Evolutionary conservation across 768 basidiomycete species (phyloP).

Genomic region (Termitomyces sp.): DNA sequence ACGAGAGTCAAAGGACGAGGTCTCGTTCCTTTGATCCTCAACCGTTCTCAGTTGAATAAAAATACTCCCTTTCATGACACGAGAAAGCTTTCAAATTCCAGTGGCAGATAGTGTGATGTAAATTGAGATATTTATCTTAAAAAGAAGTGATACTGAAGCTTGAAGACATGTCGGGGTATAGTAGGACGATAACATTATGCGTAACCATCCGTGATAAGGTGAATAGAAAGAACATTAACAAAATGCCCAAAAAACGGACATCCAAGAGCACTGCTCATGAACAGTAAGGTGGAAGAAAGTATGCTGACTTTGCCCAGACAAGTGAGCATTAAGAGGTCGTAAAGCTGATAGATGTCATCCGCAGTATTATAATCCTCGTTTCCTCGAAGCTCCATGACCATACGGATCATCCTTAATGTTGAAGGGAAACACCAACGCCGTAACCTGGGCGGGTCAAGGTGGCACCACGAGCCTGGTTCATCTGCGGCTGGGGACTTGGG

Average conservation of each 20-base stretch:
- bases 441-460: constrained; percentile 46
- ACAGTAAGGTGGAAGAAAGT: constrained; percentile 12
- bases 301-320: constrained; percentile 7
- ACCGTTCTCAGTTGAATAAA: background rate
- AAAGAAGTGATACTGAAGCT: background rate
- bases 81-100: background rate
- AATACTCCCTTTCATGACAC: background rate
- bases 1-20: constrained; percentile 12
- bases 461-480: constrained; percentile 48
- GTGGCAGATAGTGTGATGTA: background rate
- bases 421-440: constrained; percentile 55
- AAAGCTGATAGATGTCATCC: constrained; percentile 5
- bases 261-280: constrained; percentile 24
- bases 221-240: background rate
- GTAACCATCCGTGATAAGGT: background rate
- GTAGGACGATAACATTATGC: background rate
- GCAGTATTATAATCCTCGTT: constrained; percentile 1
- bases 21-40: constrained; percentile 1
- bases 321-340: constrained; percentile 5
- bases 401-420: constrained; percentile 43
- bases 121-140: background rate
- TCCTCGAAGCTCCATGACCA: constrained; percentile 22
- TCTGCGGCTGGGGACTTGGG: constrained; percentile 61
- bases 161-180: constrained; percentile 8
- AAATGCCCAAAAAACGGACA: constrained; percentile 7